phyloP scores from a whole-genome alignment of 202 grass and related monocot species.

The Saccharum hybrid region DNA sequence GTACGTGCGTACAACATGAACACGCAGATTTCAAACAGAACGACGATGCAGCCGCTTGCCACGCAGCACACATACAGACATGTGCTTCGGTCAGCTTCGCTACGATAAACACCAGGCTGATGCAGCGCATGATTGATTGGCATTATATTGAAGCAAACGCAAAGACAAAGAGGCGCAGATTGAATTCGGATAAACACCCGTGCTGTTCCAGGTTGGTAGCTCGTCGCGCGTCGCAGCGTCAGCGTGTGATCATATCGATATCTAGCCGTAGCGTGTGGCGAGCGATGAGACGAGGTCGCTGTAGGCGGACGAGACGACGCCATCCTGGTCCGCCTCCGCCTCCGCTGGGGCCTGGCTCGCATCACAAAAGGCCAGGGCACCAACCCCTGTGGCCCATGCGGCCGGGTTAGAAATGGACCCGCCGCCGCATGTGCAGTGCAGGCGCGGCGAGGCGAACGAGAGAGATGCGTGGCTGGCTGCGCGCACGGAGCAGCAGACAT shows the following conservation, averaged over 20 bases:
- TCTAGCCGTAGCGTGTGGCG: background rate
- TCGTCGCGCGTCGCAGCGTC: background rate
- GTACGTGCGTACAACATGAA: background rate
- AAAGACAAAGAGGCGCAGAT: background rate
- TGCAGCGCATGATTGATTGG: background rate
- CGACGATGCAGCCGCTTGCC: background rate
- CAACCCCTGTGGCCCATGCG: background rate
- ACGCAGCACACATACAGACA: background rate
- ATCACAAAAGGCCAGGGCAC: background rate
- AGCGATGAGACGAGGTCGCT: background rate
- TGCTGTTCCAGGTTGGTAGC: background rate
- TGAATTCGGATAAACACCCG: constrained; percentile 26
- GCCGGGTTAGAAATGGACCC: background rate
- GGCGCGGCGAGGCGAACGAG: background rate
- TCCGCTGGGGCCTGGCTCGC: too few relatives aligned
- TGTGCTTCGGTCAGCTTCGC: background rate
- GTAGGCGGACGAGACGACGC: background rate
- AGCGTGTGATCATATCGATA: background rate
- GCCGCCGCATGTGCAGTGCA: background rate
- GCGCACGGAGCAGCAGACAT: background rate
- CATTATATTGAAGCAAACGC: background rate
- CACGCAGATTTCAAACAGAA: background rate
- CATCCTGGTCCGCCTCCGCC: background rate
- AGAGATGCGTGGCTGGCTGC: background rate
- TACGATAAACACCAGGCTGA: background rate